Evolutionary conservation across 331 rosid genomes (phyloP), one percentile per base, ranked within the genome.

Genomic region (Quercus lobata): DNA sequence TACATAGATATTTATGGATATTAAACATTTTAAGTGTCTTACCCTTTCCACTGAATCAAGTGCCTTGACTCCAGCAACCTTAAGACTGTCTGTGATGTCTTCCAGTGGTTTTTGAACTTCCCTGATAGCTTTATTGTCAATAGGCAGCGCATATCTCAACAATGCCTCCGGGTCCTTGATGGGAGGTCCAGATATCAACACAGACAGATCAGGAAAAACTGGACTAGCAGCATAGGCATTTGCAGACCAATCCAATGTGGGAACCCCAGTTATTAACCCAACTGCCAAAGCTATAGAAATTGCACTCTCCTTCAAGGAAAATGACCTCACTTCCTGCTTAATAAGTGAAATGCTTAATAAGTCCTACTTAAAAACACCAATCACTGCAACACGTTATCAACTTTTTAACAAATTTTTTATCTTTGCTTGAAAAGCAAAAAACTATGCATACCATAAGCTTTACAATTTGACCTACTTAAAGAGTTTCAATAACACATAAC

Each of bases 21-120:
- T 58, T 35, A 80, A 62, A 76, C 70, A 60, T 79, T 70, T 66
- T 72, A 74, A 55, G 54, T 62, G 84, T 37, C 87, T 86, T 90
- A 95, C 99, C 86, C 99, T 90, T 82, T 91, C 98, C 54, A 88
- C 93, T 1, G 96, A 93, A 79, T 96, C 99, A 49, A 93, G 96
- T 66, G 99, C 99, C 71, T 81, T 93, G 83, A 83, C 88, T 84
- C 99, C 99, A 30, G 99, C 83, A 72, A 93, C 60, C 85, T 96
- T 96, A 72, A 96, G 98, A 81, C 97, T 91, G 9, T 96, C 99
- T 7, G 99, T 89, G 73, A 93, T 91, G 84, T 96, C 99, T 88
- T 96, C 99, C 34, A 93, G 97, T 17, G 99, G 98, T 66, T 93
- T 96, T 80, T 96, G 98, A 14, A 96, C 97, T 85, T 96, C 98